Evolutionary conservation across 1,284 basidiomycete species (phyloP).

Genomic region (Cryptococcus hybrid): DNA sequence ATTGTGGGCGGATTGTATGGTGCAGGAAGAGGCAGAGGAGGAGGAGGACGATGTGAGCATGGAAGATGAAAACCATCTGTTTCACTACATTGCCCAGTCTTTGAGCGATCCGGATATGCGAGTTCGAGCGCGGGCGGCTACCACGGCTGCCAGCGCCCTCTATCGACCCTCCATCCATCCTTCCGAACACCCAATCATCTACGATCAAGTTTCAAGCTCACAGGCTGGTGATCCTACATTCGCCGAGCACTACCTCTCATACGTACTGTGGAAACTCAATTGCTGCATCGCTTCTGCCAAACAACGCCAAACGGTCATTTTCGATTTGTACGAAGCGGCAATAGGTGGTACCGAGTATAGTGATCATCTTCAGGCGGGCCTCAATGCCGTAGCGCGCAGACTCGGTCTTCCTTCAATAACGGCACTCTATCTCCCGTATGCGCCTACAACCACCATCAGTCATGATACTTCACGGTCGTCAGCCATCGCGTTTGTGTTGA

Average conservation of each 20-base stretch:
- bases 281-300: conserved; percentile 76
- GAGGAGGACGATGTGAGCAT: conserved; percentile 27
- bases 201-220: conserved; percentile 16
- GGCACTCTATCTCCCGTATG: conserved; percentile 73
- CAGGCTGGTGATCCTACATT: conserved; percentile 18
- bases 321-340: conserved; percentile 76
- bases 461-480: not conserved
- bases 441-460: conserved; percentile 48
- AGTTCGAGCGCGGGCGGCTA: conserved; percentile 74
- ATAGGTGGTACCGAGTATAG: conserved; percentile 55
- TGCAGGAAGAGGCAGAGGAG: too few relatives aligned
- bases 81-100: conserved; percentile 2
- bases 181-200: conserved; percentile 21
- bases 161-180: conserved; percentile 24
- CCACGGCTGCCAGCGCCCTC: conserved; percentile 56
- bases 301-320: conserved; percentile 80
- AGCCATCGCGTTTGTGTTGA: not conserved
- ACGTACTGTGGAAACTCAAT: conserved; percentile 76
- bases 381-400: conserved; percentile 62
- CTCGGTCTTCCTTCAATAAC: conserved; percentile 68
- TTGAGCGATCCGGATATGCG: conserved; percentile 74
- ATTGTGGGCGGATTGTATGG: conserved; percentile 24
- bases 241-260: conserved; percentile 71
- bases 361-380: conserved; percentile 63
- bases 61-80: conserved; percentile 17